Base-by-base conservation (phyloP, 345 rosid species). In the Geranium brycei region DNA sequence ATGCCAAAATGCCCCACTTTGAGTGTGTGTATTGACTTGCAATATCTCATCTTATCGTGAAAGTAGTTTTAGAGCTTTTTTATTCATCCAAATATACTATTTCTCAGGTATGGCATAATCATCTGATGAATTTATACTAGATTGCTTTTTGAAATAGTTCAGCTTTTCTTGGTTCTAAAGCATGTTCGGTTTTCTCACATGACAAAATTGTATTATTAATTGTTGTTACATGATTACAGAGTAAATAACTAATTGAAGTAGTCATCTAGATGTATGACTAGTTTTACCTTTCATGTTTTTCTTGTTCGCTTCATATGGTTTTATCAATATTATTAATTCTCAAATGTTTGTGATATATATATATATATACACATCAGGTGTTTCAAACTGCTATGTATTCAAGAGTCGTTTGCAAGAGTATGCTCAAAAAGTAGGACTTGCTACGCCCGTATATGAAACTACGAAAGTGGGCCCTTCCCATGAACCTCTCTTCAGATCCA, bases 381-480 rank as follows among this genome's bases (percentile, higher is more conserved):
- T 93, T 59, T 90, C 95, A 4, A 86, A 65, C 67, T 88, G 99
- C 76, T 90, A 81, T 31, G 82, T 88, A 15, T 93, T 93, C 73
- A 88, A 93, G 78, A 88, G 97, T 65, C 78, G 81, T 65, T 76
- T 90, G 63, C 96, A 85, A 68, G 99, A 88, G 69, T 90, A 85
- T 74, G 85, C 95, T 3, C 97, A 90, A 60, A 93, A 90, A 60
- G 72, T 68, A 28, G 83, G 87, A 64, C 68, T 87, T 18, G 71
- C 91, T 7, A 83, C 97, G 10, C 99, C 97, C 53, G 77, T 82
- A 0, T 93, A 90, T 55, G 91, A 93, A 68, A 88, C 85, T 68
- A 75, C 68, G 60, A 88, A 82, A 75, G 96, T 90, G 79, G 99
- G 99, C 61, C 99, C 91, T 68, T 84, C 96, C 0, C 99, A 93